Percentiles rank a stretch among this genome's conserved stretches.
phyloP scores from a whole-genome alignment of 2,329 filamentous ascomycete species.

The Fusarium sp. region DNA sequence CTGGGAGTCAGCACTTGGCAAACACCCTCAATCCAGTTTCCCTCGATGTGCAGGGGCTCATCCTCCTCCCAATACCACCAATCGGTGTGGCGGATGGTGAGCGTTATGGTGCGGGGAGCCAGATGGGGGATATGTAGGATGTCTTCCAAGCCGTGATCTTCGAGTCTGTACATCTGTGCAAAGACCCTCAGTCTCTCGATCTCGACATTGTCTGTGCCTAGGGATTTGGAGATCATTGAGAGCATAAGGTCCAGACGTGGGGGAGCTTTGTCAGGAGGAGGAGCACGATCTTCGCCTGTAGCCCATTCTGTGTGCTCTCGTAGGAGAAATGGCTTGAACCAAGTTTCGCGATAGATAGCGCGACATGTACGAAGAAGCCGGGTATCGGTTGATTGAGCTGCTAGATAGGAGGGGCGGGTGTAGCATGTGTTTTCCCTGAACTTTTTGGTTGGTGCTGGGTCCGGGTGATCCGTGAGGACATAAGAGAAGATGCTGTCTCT shows the following conservation, averaged over 20 bases:
- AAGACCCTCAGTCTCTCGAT: slow-evolving; percentile 53
- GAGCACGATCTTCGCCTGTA: slow-evolving; percentile 45
- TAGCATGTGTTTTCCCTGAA: slow-evolving; percentile 51
- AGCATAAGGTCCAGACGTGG: slow-evolving; percentile 15
- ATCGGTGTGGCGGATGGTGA: slow-evolving; percentile 62
- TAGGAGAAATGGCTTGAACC: slow-evolving; percentile 54
- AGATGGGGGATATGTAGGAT: slow-evolving; percentile 47
- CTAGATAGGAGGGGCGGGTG: slow-evolving; percentile 54
- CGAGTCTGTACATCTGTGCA: slow-evolving; percentile 54
- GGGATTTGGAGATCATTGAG: slow-evolving; percentile 27
- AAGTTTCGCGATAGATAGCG: slow-evolving; percentile 54
- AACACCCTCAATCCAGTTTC: slow-evolving; percentile 49
- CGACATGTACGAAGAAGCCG: slow-evolving; percentile 56
- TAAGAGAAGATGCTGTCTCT: slow-evolving; percentile 59
- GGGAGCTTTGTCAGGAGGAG: slow-evolving; percentile 25
- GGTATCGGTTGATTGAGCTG: slow-evolving; percentile 50
- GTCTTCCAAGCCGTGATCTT: slow-evolving; percentile 41
- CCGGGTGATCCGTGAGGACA: slow-evolving; percentile 52
- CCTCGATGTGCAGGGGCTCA: slow-evolving; percentile 48
- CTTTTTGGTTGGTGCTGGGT: slow-evolving; percentile 37
- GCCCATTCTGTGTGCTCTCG: slow-evolving; percentile 55
- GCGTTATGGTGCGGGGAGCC: slow-evolving; percentile 49
- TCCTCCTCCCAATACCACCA: slow-evolving; percentile 31
- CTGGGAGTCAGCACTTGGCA: slow-evolving; percentile 43
- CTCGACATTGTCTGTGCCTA: slow-evolving; percentile 38